Evolutionary conservation across 2,329 filamentous ascomycete genomes (phyloP).

Genomic region (Fusarium haematococcum): DNA sequence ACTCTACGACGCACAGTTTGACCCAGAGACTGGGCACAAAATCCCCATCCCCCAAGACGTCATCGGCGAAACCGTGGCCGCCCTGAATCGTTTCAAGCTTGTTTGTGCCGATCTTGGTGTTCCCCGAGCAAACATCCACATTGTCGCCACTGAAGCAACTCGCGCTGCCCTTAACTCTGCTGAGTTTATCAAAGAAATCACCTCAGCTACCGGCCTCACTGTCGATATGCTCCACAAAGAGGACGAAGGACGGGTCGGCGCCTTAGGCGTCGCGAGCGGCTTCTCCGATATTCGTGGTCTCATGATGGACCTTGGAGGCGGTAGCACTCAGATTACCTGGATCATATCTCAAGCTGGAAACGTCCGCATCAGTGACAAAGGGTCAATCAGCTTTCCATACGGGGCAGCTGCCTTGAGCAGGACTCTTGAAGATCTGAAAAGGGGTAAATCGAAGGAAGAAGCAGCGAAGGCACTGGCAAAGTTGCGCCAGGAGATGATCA

Average conservation of each 20-base stretch:
- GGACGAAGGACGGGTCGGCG: slow-evolving; percentile 75
- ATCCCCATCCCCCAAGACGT: slow-evolving; percentile 15
- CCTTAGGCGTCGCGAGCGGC: slow-evolving; percentile 75
- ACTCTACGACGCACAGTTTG: slow-evolving; percentile 31
- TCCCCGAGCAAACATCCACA: slow-evolving; percentile 42
- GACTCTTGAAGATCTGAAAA: slow-evolving; percentile 60
- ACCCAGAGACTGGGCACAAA: slow-evolving; percentile 17
- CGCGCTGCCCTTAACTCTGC: slow-evolving; percentile 47
- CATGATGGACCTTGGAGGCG: slow-evolving; percentile 80
- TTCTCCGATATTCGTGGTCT: slow-evolving; percentile 70
- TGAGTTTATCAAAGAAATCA: slow-evolving; percentile 56
- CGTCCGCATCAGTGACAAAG: slow-evolving; percentile 63
- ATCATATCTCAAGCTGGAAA: slow-evolving; percentile 63
- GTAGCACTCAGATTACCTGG: slow-evolving; percentile 78
- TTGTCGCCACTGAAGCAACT: slow-evolving; percentile 49
- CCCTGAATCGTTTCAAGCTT: slow-evolving; percentile 44
- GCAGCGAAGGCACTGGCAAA: slow-evolving; percentile 58
- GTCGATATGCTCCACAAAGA: slow-evolving; percentile 73
- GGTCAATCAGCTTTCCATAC: slow-evolving; percentile 75
- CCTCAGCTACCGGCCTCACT: slow-evolving; percentile 66
- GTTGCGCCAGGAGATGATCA: slow-evolving; percentile 62
- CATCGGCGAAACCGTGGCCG: slow-evolving; percentile 25
- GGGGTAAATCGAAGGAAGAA: slow-evolving; percentile 51
- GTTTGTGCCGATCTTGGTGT: slow-evolving; percentile 45
- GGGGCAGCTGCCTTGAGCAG: slow-evolving; percentile 75